These are phyloP conservation scores for Lactifluus rugatus DNA, from an alignment of 768 basidiomycete genomes.

Conservation along the genomic window DNA sequence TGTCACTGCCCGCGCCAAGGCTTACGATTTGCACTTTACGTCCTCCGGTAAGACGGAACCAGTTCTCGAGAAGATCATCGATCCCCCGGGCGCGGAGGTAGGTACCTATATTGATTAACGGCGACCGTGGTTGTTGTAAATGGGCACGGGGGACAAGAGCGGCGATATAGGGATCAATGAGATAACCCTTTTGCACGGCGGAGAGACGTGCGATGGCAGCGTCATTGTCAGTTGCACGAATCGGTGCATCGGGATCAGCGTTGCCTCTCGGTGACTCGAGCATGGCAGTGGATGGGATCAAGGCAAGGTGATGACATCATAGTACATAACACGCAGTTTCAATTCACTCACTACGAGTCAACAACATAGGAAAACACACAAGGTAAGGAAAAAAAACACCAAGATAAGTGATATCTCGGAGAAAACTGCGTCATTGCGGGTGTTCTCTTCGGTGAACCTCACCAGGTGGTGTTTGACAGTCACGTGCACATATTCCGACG, in stretches of 20 bases:
- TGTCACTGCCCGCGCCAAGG: constrained; percentile 92
- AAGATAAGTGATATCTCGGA: too few species aligned
- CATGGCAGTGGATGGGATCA: background rate
- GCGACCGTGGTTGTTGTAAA: constrained; percentile 52
- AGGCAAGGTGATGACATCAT: background rate
- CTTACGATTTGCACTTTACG: constrained; percentile 78
- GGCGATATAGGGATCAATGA: constrained; percentile 64
- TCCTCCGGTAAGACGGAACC: constrained; percentile 33
- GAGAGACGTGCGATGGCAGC: constrained; percentile 78
- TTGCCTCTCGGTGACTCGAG: background rate
- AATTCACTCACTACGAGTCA: constrained; percentile 1
- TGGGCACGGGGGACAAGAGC: constrained; percentile 60
- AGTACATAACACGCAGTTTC: background rate
- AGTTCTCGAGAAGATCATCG: constrained; percentile 63
- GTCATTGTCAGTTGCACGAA: constrained; percentile 74
- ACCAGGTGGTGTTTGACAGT: too few species aligned
- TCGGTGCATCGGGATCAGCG: constrained; percentile 45
- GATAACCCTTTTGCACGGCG: constrained; percentile 73
- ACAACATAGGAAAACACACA: background rate
- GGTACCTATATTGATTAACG: constrained; percentile 93
- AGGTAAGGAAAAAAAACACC: background rate
- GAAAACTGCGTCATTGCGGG: too few species aligned
- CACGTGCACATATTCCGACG: too few species aligned
- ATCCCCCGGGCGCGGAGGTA: constrained; percentile 75
- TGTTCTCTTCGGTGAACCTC: too few species aligned